phyloP scores from a whole-genome alignment of 805 yeast genomes.

The Millerozyma acaciae region DNA sequence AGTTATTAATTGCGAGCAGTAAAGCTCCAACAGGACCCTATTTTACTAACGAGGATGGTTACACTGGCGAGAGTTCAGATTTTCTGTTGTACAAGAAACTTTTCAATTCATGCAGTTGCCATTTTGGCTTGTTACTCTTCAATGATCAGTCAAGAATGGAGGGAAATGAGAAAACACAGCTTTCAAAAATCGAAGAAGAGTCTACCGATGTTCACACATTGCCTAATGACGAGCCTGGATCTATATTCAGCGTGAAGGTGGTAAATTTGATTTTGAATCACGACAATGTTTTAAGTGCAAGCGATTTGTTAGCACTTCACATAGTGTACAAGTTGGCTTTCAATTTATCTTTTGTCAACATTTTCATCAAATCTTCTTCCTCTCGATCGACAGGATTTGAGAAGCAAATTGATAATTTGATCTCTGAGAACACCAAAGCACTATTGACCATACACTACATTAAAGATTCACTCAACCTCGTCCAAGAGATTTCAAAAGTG shows the following conservation, averaged over 20 bases:
- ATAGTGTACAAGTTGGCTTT: conserved; percentile 20
- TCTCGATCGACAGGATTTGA: conserved; percentile 14
- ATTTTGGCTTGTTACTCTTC: conserved; percentile 31
- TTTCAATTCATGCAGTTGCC: conserved; percentile 22
- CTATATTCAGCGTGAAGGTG: conserved; percentile 11
- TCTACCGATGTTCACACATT: conserved; percentile 1
- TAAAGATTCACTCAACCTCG: conserved; percentile 13
- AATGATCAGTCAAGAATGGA: conserved; percentile 10
- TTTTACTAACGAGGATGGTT: conserved; percentile 8
- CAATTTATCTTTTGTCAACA: conserved; percentile 13
- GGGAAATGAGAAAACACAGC: background rate
- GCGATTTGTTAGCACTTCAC: conserved; percentile 31
- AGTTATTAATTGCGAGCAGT: conserved; percentile 25
- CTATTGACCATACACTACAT: conserved; percentile 9
- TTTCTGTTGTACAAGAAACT: conserved; percentile 20
- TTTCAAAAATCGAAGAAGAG: conserved; percentile 3
- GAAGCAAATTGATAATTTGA: conserved; percentile 10
- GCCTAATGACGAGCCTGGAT: conserved; percentile 1
- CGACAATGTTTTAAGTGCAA: conserved; percentile 29
- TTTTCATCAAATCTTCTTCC: conserved; percentile 16
- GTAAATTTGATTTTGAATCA: conserved; percentile 28
- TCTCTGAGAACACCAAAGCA: conserved; percentile 13
- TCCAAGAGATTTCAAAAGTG: conserved; percentile 10
- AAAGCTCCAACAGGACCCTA: conserved; percentile 12
- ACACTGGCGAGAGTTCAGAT: conserved; percentile 22